phyloP scores from a whole-genome alignment of 2,329 filamentous ascomycete species.

The Nemania bipapillata region DNA sequence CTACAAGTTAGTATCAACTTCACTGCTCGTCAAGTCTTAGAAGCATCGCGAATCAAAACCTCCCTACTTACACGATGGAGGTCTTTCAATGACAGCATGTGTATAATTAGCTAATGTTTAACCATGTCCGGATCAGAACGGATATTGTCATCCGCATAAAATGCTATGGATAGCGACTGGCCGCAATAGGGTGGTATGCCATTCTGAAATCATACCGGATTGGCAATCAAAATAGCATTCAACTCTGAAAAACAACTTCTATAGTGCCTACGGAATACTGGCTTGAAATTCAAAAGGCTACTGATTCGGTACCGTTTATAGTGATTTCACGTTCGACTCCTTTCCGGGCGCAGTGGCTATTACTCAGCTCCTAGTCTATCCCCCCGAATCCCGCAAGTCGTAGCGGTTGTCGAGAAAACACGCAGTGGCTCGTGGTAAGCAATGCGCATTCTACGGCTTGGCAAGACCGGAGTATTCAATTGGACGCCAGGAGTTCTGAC shows the following conservation, averaged over 20 bases:
- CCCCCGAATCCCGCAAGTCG: neutral
- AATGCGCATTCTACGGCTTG: neutral
- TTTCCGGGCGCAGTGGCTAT: neutral
- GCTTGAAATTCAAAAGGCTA: no score
- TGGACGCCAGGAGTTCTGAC: neutral
- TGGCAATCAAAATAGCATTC: neutral
- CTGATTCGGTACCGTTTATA: neutral
- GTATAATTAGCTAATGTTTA: no score
- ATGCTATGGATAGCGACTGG: neutral
- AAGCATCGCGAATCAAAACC: no score
- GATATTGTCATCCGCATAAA: neutral
- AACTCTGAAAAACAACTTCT: neutral
- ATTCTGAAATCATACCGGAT: neutral
- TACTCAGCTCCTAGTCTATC: neutral
- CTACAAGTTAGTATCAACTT: no score
- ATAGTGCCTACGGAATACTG: neutral
- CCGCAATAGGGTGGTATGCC: neutral
- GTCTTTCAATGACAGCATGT: no score
- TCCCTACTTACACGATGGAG: no score
- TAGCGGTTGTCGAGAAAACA: neutral
- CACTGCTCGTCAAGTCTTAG: no score
- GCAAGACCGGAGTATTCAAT: no score
- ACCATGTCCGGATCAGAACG: neutral
- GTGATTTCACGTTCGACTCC: neutral
- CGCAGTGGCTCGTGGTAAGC: neutral